These are phyloP conservation scores for Colletotrichum cuscutae DNA, from an alignment of 2,329 filamentous ascomycete species.

Conservation along the genomic window DNA sequence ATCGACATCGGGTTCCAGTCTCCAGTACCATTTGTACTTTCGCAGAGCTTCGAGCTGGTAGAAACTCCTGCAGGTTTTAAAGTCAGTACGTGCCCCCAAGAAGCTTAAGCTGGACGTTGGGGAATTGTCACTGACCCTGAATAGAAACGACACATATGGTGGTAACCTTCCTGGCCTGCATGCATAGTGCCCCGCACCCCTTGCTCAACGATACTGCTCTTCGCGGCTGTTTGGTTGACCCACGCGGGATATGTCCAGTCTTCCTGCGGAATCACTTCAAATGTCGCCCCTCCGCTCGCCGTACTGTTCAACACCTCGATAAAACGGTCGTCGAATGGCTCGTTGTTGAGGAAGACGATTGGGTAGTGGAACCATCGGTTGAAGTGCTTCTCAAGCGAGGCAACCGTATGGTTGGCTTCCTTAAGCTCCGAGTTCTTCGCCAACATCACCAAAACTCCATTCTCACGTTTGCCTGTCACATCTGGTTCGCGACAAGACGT, in stretches of 20 bases:
- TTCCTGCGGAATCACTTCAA: not conserved
- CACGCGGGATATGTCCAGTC: slow-evolving; percentile 47
- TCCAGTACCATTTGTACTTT: slow-evolving; percentile 59
- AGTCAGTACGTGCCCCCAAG: not conserved
- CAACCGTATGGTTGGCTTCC: slow-evolving; percentile 51
- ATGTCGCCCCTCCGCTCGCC: not conserved
- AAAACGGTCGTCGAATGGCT: slow-evolving; percentile 53
- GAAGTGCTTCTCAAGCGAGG: slow-evolving; percentile 54
- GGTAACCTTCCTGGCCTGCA: slow-evolving; percentile 51
- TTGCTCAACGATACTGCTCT: slow-evolving; percentile 46
- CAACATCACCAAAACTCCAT: slow-evolving; percentile 57
- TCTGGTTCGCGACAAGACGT: slow-evolving; percentile 23
- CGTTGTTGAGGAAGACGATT: slow-evolving; percentile 58
- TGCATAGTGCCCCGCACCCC: slow-evolving; percentile 47
- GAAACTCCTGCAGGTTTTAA: slow-evolving; percentile 39
- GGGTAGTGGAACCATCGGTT: slow-evolving; percentile 60
- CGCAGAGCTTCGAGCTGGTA: slow-evolving; percentile 53
- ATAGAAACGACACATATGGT: slow-evolving; percentile 55
- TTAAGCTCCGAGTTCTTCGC: slow-evolving; percentile 55
- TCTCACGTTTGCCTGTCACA: slow-evolving; percentile 46
- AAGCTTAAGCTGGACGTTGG: not conserved
- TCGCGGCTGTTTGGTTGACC: slow-evolving; percentile 44
- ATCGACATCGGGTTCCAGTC: slow-evolving; percentile 56
- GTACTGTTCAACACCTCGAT: slow-evolving; percentile 47
- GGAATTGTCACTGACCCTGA: slow-evolving; percentile 37